Evolutionary conservation across 2,329 filamentous ascomycete genomes (phyloP).

Genomic region (Leptographium flavum): DNA sequence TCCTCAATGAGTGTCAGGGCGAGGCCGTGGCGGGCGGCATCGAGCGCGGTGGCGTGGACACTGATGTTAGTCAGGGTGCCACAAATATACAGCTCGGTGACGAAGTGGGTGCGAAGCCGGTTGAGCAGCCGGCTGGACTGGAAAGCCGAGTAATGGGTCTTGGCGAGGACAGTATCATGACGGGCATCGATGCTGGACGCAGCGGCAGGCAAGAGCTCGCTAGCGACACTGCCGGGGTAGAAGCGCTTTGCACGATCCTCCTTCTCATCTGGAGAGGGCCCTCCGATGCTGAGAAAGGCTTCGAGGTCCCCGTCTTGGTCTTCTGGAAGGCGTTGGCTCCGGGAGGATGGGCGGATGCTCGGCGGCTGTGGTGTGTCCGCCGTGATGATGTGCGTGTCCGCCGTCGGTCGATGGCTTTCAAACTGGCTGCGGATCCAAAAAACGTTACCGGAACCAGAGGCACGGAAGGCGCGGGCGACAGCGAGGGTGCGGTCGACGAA

Average conservation of each 20-base stretch:
- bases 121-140: constrained; percentile 58
- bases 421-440: constrained; percentile 78
- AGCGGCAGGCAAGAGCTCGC: constrained; percentile 29
- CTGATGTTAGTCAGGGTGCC: constrained; percentile 79
- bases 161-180: constrained; percentile 40
- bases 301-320: constrained; percentile 23
- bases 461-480: constrained; percentile 60
- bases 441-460: constrained; percentile 51
- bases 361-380: constrained; percentile 17
- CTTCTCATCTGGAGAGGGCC: constrained; percentile 8
- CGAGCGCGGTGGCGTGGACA: constrained; percentile 80
- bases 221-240: constrained; percentile 27
- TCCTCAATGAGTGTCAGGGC: constrained; percentile 79
- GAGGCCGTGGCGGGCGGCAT: constrained; percentile 78
- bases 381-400: constrained; percentile 36
- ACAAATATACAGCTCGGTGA: constrained; percentile 81
- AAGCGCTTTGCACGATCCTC: constrained; percentile 23
- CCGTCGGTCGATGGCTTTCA: constrained; percentile 42
- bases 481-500: constrained; percentile 53
- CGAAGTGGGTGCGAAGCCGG: constrained; percentile 67
- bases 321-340: constrained; percentile 6
- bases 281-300: constrained; percentile 17
- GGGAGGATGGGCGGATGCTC: not conserved
- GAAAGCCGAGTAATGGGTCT: constrained; percentile 82
- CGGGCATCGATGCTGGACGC: constrained; percentile 27